phyloP scores from a whole-genome alignment of 768 basidiomycete species.

The Sarcodon aspratus region DNA sequence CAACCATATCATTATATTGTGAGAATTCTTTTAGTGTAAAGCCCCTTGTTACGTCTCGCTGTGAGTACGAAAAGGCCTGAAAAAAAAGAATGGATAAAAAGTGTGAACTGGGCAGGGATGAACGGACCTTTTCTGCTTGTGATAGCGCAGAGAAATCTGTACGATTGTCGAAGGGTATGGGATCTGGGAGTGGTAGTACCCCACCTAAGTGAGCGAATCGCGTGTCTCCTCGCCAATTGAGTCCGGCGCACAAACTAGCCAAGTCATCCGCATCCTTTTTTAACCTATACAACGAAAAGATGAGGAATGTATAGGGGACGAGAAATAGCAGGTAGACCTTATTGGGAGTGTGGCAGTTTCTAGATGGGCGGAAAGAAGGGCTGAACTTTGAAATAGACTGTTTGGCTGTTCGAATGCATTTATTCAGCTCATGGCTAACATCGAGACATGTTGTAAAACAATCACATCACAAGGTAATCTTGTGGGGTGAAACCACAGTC shows the following conservation, averaged over 20 bases:
- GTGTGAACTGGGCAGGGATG: conserved; percentile 1
- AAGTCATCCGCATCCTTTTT: conserved; percentile 27
- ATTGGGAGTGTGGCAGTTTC: conserved; percentile 24
- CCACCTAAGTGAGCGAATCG: conserved; percentile 50
- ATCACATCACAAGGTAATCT: too few species aligned
- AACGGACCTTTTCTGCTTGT: conserved; percentile 5
- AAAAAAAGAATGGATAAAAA: background rate
- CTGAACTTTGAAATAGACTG: conserved; percentile 19
- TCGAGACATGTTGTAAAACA: too few species aligned
- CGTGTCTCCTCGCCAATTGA: conserved; percentile 42
- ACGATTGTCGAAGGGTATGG: conserved; percentile 14
- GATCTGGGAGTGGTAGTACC: conserved; percentile 29
- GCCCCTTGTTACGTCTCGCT: conserved; percentile 50
- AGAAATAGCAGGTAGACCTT: conserved; percentile 9
- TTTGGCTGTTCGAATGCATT: conserved; percentile 10
- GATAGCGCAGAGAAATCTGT: conserved; percentile 30
- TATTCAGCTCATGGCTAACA: too few species aligned
- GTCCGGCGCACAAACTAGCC: conserved; percentile 28
- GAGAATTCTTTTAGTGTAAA: conserved; percentile 27
- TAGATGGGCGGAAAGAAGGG: conserved; percentile 24
- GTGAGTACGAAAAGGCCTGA: conserved; percentile 19
- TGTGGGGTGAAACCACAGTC: conserved; percentile 8
- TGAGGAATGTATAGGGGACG: background rate
- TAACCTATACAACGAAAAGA: conserved; percentile 5
- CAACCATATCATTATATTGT: conserved; percentile 30